Evolutionary conservation across 257 asterid genomes (phyloP), one percentile per base, ranked within the genome.

Genomic region (Lavandula angustifolia): DNA sequence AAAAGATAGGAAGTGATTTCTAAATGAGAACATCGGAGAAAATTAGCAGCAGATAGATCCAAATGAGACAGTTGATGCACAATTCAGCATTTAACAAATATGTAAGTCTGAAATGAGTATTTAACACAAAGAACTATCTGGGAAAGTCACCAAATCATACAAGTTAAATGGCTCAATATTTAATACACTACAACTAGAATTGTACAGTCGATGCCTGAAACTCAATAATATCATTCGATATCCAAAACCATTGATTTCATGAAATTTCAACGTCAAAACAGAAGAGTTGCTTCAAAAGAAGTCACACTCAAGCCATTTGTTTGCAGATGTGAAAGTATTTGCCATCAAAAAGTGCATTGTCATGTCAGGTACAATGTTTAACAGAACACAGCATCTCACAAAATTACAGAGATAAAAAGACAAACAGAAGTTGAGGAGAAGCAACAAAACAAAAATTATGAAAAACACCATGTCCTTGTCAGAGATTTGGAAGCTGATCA

Each of bases 271-370:
- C 3, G 1, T 5, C 22, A 29, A 4, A 17, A 17, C 10, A 22
- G 16, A 4, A 3, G 22, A 38, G 47, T 52, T 42, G 37, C 40
- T 17, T 8, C 41, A 32, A 61, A 48, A 47, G 46, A 44, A 33
- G 56, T 33, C 48, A 57, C 17, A 37, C 6, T 9, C 40, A 60
- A 32, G 34, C 16, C 34, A 46, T 33, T 31, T 47, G 48, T 48
- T 11, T 41, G 65, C 33, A 40, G 37, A 56, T 34, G 33, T 55
- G 32, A 56, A 34, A 34, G 47, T 35, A 34, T 35, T 56, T 10
- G n/a, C 12, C 3, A 4, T n/a, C 49, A 5, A 62, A 1, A 63
- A 33, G 12, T 31, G 44, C 7, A 11, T 47, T 34, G 17, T 49
- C 7, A 2, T 61, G 16, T 29, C 44, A 60, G 42, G 42, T 29